Conservation (phyloP, 2,329 filamentous ascomycete species). For the Bipolaris victoriae region DNA sequence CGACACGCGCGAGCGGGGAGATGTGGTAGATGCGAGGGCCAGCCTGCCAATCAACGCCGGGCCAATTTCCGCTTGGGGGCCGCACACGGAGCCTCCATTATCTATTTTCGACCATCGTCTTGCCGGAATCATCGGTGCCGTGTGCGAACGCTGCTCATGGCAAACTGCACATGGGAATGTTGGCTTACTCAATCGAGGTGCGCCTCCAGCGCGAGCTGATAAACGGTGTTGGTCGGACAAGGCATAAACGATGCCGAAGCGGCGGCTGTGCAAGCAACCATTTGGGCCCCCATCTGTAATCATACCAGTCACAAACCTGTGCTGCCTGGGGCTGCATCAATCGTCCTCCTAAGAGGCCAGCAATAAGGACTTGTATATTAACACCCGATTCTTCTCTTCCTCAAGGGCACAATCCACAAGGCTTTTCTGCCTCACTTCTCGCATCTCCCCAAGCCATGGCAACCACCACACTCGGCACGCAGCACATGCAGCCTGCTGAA, state of each 20-base stretch:
- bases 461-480: constrained; percentile 23
- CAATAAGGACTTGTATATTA: constrained; percentile 33
- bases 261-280: constrained; percentile 32
- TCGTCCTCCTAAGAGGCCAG: constrained; percentile 35
- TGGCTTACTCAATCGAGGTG: background rate
- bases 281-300: constrained; percentile 11
- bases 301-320: constrained; percentile 13
- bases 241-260: constrained; percentile 2
- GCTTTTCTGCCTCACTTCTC: constrained; percentile 23
- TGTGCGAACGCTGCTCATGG: constrained; percentile 6
- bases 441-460: constrained; percentile 26
- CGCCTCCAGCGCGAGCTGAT: background rate
- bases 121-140: constrained; percentile 5
- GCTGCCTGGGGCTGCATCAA: constrained; percentile 27
- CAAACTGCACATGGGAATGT: background rate
- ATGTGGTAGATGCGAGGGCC: background rate
- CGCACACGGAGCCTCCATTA: constrained; percentile 19
- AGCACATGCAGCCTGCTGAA: constrained; percentile 24
- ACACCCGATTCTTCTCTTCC: constrained; percentile 21
- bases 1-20: constrained; percentile 8
- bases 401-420: constrained; percentile 26
- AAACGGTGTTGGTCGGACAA: background rate
- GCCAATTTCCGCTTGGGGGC: constrained; percentile 21
- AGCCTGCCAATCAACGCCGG: constrained; percentile 3
- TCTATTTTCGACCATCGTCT: constrained; percentile 3